A percentile compares a stretch with the other conserved stretches of the same genome.
phyloP scores from a whole-genome alignment of 2,329 filamentous ascomycete genomes.

The Hypoxylon sp. region DNA sequence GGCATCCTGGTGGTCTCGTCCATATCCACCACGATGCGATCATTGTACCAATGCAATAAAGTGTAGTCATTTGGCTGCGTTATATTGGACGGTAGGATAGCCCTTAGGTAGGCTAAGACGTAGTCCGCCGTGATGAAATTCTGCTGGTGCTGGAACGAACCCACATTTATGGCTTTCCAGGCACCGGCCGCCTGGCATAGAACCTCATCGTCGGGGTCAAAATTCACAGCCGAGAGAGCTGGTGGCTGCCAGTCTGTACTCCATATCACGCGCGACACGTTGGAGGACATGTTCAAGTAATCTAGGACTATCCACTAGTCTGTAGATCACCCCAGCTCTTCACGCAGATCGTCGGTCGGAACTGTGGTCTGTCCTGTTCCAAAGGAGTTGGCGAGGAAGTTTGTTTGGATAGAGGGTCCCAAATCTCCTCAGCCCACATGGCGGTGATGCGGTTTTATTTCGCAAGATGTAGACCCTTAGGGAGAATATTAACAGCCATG shows the following conservation, averaged over 20 bases:
- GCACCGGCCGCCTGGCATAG: slow-evolving; percentile 19
- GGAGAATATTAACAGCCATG: background rate
- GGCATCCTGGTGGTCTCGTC: background rate
- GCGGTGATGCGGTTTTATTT: slow-evolving; percentile 1
- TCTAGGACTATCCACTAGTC: background rate
- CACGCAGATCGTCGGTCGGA: background rate
- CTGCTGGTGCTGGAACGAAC: background rate
- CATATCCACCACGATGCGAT: slow-evolving; percentile 1
- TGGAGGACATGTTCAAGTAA: slow-evolving; percentile 6
- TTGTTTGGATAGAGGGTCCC: background rate
- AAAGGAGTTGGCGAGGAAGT: background rate
- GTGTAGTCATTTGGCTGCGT: slow-evolving; percentile 1
- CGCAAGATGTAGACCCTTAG: background rate
- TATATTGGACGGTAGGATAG: slow-evolving; percentile 8
- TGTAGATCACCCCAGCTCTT: background rate
- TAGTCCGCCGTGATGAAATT: background rate
- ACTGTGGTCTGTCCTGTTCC: background rate
- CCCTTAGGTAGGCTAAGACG: slow-evolving; percentile 7
- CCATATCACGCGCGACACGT: slow-evolving; percentile 9
- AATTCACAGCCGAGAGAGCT: slow-evolving; percentile 10
- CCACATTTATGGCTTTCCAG: slow-evolving; percentile 14
- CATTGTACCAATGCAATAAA: slow-evolving; percentile 17
- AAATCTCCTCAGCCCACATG: background rate
- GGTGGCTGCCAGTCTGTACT: slow-evolving; percentile 26
- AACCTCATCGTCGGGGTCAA: slow-evolving; percentile 3